phyloP scores from a whole-genome alignment of 345 rosid genomes.

The Chamaenerion angustifolium region DNA sequence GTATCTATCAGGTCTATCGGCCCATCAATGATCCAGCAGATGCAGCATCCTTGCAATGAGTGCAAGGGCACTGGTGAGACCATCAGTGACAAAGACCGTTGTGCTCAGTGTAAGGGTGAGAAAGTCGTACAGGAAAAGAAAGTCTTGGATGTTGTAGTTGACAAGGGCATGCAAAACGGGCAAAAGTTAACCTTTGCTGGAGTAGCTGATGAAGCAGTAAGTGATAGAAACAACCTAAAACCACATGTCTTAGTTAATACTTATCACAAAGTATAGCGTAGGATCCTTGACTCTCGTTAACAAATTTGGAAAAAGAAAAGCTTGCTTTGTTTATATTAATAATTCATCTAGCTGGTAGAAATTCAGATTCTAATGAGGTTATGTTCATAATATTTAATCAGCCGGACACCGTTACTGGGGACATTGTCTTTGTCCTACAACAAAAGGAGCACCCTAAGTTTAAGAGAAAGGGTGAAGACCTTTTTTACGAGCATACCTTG shows the following conservation, averaged over 20 bases:
- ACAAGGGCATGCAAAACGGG: conserved; percentile 8
- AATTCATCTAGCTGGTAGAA: no score
- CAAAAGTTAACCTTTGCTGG: conserved; percentile 60
- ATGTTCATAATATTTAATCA: not conserved
- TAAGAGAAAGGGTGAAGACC: conserved; percentile 11
- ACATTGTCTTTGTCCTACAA: conserved; percentile 43
- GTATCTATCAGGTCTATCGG: conserved; percentile 60
- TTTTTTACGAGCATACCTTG: conserved; percentile 27
- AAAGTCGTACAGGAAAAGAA: conserved; percentile 59
- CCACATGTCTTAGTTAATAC: not conserved
- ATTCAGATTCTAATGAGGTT: no score
- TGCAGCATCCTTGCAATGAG: no score
- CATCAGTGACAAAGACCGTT: conserved; percentile 55
- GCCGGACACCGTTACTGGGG: conserved; percentile 41
- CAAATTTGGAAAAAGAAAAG: no score
- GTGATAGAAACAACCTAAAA: not conserved
- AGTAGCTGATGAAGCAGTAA: conserved; percentile 70
- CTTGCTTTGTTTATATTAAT: no score
- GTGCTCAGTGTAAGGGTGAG: conserved; percentile 62
- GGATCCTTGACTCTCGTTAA: no score
- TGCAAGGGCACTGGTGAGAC: no score
- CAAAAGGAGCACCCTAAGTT: conserved; percentile 41
- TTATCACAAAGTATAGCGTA: no score
- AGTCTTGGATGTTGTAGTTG: conserved; percentile 56
- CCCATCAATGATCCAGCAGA: conserved; percentile 48